Evolutionary conservation across 2,329 filamentous ascomycete genomes (phyloP).

Genomic region (Penicillium crustosum): DNA sequence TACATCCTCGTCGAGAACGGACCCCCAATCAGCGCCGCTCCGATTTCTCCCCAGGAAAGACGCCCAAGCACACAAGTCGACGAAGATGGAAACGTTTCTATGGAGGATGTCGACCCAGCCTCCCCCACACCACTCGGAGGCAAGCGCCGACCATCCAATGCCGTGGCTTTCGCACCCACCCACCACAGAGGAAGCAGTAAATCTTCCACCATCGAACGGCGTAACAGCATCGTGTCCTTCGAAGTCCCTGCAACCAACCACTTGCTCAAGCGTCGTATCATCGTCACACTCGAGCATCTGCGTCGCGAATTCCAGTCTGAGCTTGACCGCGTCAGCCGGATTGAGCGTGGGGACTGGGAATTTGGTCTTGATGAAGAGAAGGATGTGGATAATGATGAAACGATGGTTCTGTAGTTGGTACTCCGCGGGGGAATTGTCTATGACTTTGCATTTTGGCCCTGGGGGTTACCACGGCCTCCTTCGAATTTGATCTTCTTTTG

Average conservation of each 20-base stretch:
- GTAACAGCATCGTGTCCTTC: slow-evolving; percentile 6
- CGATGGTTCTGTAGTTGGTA: slow-evolving; percentile 35
- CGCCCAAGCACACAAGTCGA: slow-evolving; percentile 46
- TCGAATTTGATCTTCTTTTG: slow-evolving; percentile 8
- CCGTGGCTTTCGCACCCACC: slow-evolving; percentile 21
- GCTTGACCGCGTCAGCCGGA: slow-evolving; percentile 81
- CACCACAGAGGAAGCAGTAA: slow-evolving; percentile 26
- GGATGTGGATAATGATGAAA: slow-evolving; percentile 36
- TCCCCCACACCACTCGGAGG: slow-evolving; percentile 19
- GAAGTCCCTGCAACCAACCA: slow-evolving; percentile 9
- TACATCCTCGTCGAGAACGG: slow-evolving; percentile 64
- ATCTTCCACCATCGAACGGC: slow-evolving; percentile 14
- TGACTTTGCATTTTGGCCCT: slow-evolving; percentile 6
- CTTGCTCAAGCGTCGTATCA: slow-evolving; percentile 60
- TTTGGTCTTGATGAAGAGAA: slow-evolving; percentile 52
- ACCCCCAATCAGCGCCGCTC: slow-evolving; percentile 11
- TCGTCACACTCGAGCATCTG: slow-evolving; percentile 83
- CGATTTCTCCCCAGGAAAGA: slow-evolving; percentile 43
- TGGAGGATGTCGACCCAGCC: slow-evolving; percentile 37
- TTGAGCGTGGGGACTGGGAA: slow-evolving; percentile 86
- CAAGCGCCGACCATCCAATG: slow-evolving; percentile 23
- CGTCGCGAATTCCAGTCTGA: slow-evolving; percentile 87
- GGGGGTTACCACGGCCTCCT: not conserved
- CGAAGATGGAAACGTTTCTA: slow-evolving; percentile 40
- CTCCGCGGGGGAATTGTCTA: not conserved